These are phyloP conservation scores for Lantana camara DNA, from an alignment of 257 asterid genomes.

Conservation along the genomic window DNA sequence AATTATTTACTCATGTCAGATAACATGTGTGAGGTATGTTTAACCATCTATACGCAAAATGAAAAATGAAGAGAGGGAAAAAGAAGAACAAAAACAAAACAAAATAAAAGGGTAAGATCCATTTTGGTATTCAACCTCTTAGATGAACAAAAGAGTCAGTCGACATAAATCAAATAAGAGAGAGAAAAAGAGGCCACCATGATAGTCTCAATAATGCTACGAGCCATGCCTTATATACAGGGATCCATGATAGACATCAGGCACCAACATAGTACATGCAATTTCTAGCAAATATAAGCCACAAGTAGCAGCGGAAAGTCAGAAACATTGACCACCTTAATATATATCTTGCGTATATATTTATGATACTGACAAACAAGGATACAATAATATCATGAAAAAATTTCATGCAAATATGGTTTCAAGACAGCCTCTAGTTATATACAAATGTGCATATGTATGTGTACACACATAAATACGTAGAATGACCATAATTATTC, in stretches of 20 bases:
- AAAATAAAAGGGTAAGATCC: neutral
- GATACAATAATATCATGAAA: neutral
- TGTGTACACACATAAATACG: neutral
- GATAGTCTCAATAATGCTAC: neutral
- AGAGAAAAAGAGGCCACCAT: neutral
- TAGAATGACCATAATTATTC: neutral
- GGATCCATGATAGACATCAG: neutral
- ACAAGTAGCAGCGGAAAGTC: too few species aligned
- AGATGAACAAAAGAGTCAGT: neutral
- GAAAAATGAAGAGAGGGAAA: neutral
- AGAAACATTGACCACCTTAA: neutral
- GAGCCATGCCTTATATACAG: conserved; percentile 1
- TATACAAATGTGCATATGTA: neutral
- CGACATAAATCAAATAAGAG: conserved; percentile 1
- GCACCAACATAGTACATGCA: neutral
- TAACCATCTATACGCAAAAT: neutral
- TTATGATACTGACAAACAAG: neutral
- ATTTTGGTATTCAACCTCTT: neutral
- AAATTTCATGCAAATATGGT: neutral
- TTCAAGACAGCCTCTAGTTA: neutral
- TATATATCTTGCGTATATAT: too few species aligned
- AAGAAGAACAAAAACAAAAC: neutral
- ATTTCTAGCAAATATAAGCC: neutral
- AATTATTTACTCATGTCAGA: neutral
- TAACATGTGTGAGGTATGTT: conserved; percentile 12